Evolutionary conservation across 352 stramenopile species (phyloP).

Genomic region (Globisporangium ultimum): DNA sequence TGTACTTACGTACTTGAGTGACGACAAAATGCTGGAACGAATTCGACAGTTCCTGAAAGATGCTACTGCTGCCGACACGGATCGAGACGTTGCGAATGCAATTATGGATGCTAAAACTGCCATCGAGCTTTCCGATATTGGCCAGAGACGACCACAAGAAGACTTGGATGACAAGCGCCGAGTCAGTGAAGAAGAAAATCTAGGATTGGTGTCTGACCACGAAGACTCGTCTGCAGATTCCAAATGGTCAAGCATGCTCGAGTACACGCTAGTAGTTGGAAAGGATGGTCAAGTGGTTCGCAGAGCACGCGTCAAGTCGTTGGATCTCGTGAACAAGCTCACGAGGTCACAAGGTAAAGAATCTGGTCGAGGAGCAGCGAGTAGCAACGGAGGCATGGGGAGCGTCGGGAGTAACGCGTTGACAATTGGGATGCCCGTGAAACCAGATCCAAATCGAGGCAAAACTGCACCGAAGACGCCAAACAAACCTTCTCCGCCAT

Average conservation of each 20-base stretch:
- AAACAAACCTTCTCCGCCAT: conserved; percentile 41
- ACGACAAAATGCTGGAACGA: conserved; percentile 72
- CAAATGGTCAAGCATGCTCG: conserved; percentile 85
- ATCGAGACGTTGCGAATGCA: conserved; percentile 60
- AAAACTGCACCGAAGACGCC: conserved; percentile 42
- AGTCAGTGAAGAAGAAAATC: conserved; percentile 54
- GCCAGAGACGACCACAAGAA: conserved; percentile 35
- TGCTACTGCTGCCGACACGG: conserved; percentile 38
- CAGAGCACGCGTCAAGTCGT: conserved; percentile 74
- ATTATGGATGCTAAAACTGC: conserved; percentile 40
- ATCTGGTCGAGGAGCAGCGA: conserved; percentile 27
- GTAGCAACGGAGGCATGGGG: conserved; percentile 15
- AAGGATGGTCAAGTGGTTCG: conserved; percentile 84
- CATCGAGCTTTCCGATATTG: conserved; percentile 39
- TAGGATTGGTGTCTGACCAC: conserved; percentile 62
- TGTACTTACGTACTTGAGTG: conserved; percentile 42
- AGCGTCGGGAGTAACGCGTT: conserved; percentile 21
- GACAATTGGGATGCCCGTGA: conserved; percentile 29
- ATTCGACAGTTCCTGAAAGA: conserved; percentile 72
- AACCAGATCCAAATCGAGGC: conserved; percentile 33
- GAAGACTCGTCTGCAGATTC: conserved; percentile 76
- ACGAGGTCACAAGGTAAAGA: conserved; percentile 52
- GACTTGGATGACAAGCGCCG: conserved; percentile 62
- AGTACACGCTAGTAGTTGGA: conserved; percentile 80
- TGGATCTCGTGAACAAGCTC: conserved; percentile 79